Evolutionary conservation across 495 filamentous ascomycete genomes (phyloP), one percentile per base, ranked within the genome.

Genomic region (Bathelium albidoporum): DNA sequence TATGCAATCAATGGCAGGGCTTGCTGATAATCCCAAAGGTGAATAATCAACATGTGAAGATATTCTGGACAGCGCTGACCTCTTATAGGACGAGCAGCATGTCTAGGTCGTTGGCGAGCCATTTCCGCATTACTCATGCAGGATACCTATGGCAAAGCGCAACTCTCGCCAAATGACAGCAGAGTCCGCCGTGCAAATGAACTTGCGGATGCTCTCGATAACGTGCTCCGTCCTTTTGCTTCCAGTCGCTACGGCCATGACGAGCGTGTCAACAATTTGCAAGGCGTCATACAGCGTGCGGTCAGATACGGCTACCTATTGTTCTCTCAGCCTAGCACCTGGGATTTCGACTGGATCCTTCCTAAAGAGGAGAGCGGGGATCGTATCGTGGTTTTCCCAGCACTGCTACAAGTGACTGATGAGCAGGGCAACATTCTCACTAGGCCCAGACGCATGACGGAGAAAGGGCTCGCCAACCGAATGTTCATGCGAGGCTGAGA

Each of bases 271-370:
- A 65, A 64, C 14, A 76, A 77, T 41, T 55, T 77, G 32, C 67
- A 71, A 34, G 73, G 71, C 60, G 70, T 77, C 20, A 64, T 75
- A 31, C 71, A 70, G 53, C 67, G 74, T 2, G 71, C 68, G 0
- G 74, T 72, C 20, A 61, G 63, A 24, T 76, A 74, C 66, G 74
- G 68, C 29, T 77, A 72, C 65, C 63, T 71, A 12, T 63, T 77
- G 28, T 77, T 77, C 62, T 66, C 70, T 12, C 74, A 77, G 64
- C 74, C 73, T 4, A 69, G 70, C 55, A 52, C 62, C 1, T 76
- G 65, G 63, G 34, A 59, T 5, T 73, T 77, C 32, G 73, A 75
- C 32, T 77, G 69, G 69, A 55, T 2, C 16, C 20, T 55, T 29
- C 9, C 20, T 2, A 44, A 67, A 32, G 63, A 65, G 1, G 32